Conservation (phyloP, 306 rosid genomes). For the Mimosa bimucronata region DNA sequence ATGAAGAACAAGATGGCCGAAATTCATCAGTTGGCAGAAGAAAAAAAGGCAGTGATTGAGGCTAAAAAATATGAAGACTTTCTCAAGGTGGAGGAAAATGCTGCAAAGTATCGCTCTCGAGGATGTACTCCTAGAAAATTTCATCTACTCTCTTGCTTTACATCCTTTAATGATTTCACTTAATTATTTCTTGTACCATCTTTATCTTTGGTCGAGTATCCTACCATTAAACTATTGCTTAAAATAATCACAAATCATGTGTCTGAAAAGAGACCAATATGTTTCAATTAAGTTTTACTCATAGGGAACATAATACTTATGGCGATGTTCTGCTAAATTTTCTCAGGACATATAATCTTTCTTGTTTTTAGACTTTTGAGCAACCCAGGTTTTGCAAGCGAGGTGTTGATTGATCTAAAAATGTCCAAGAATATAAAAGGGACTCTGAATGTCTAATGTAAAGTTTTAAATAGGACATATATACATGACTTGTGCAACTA, state of each 20-base stretch:
- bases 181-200: neutral
- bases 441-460: no score
- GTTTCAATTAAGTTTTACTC: neutral
- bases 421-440: neutral
- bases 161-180: neutral
- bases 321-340: neutral
- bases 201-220: neutral
- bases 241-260: neutral
- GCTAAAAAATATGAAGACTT: slow-evolving; percentile 64
- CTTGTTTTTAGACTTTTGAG: neutral
- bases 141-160: slow-evolving; percentile 54
- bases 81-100: slow-evolving; percentile 69
- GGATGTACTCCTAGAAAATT: slow-evolving; percentile 69
- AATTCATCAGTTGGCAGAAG: slow-evolving; percentile 71
- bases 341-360: neutral
- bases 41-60: slow-evolving; percentile 67
- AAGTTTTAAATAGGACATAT: no score
- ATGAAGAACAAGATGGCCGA: slow-evolving; percentile 72
- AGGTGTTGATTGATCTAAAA: neutral
- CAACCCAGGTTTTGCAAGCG: neutral
- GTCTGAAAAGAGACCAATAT: neutral
- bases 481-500: no score
- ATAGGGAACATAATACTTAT: neutral
- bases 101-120: slow-evolving; percentile 69
- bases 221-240: neutral